A percentile compares a stretch with the other conserved stretches of the same genome.
These are phyloP conservation scores for Fusarium drepaniforme DNA, from an alignment of 2,329 filamentous ascomycete species.

Conservation along the genomic window DNA sequence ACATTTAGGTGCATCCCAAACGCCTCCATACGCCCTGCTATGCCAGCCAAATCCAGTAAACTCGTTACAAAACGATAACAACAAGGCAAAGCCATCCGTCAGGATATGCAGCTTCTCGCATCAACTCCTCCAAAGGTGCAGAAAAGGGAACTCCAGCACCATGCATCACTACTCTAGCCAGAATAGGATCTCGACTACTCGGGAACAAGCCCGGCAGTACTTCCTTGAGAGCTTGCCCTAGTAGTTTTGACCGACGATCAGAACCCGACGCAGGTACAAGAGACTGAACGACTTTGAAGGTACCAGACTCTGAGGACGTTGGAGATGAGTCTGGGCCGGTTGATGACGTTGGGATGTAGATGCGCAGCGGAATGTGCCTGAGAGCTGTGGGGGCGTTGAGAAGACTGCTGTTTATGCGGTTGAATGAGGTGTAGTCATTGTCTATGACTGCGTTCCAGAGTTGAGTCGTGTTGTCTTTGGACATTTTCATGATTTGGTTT, in stretches of 20 bases:
- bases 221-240: constrained; percentile 82
- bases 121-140: constrained; percentile 84
- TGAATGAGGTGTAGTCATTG: constrained; percentile 80
- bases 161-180: constrained; percentile 88
- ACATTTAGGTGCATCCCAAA: constrained; percentile 15
- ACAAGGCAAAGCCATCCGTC: constrained; percentile 93
- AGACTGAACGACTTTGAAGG: constrained; percentile 81
- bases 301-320: constrained; percentile 53
- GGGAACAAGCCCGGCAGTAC: constrained; percentile 88
- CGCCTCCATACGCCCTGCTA: constrained; percentile 30
- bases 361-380: constrained; percentile 85
- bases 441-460: constrained; percentile 86
- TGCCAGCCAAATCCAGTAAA: background rate
- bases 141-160: constrained; percentile 85
- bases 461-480: constrained; percentile 83
- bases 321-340: constrained; percentile 45
- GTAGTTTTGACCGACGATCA: constrained; percentile 58
- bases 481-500: constrained; percentile 90
- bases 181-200: constrained; percentile 83
- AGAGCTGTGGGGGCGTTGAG: constrained; percentile 81
- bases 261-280: constrained; percentile 67
- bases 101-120: constrained; percentile 85
- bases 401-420: constrained; percentile 80
- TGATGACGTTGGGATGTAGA: constrained; percentile 85
- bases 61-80: constrained; percentile 73